phyloP scores from a whole-genome alignment of 306 rosid species.

The Prunus mongolica region DNA sequence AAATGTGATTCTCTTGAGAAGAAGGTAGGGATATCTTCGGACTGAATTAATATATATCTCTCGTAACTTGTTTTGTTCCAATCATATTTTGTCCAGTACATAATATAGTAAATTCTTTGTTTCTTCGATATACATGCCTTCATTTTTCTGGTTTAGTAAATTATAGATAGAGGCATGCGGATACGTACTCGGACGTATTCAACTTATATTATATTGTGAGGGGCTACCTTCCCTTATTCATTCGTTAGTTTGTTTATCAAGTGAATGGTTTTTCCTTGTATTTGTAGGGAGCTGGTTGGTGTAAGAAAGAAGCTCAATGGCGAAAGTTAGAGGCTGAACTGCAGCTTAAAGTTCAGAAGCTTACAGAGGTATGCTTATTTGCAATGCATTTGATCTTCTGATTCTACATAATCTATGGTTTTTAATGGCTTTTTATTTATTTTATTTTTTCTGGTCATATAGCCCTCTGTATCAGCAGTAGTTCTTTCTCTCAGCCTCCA shows the following conservation, averaged over 20 bases:
- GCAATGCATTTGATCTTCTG: neutral
- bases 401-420: neutral
- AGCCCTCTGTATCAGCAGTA: neutral
- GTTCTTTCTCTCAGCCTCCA: neutral
- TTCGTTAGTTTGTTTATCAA: constrained; percentile 16
- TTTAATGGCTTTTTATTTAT: neutral
- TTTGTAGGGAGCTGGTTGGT: constrained; percentile 56
- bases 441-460: neutral
- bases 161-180: neutral
- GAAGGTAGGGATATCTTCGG: constrained; percentile 40
- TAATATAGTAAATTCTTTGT: too few species aligned
- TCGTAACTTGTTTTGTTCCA: neutral
- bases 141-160: neutral
- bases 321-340: constrained; percentile 38
- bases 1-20: constrained; percentile 61
- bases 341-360: constrained; percentile 34
- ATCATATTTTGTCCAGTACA: neutral
- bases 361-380: constrained; percentile 44
- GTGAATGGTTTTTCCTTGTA: neutral
- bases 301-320: constrained; percentile 61
- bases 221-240: constrained; percentile 10
- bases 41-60: neutral
- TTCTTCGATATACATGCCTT: neutral
- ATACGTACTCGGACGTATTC: neutral
- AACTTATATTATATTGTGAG: neutral